Conservation (phyloP, 768 basidiomycete species). For the Leccinum obscurum region DNA sequence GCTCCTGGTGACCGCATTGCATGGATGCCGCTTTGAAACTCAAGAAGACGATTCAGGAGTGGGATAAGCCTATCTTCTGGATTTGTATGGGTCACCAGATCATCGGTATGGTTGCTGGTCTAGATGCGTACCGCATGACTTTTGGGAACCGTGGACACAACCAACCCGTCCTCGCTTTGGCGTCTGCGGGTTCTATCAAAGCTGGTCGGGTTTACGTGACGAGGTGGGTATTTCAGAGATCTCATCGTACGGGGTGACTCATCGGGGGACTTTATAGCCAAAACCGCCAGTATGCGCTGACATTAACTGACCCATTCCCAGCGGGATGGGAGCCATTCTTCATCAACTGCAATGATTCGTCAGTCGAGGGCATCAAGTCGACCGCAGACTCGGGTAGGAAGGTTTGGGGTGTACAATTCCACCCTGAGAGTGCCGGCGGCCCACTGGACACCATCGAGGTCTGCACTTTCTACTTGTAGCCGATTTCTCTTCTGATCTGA, state of each 20-base stretch:
- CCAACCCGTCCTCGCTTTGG: slow-evolving; percentile 94
- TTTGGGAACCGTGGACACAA: slow-evolving; percentile 99
- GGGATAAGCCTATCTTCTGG: slow-evolving; percentile 94
- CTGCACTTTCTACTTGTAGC: neutral
- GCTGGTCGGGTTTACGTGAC: slow-evolving; percentile 98
- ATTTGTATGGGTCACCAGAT: slow-evolving; percentile 99
- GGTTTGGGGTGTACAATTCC: slow-evolving; percentile 99
- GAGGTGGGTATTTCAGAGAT: slow-evolving; percentile 46
- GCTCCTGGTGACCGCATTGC: slow-evolving; percentile 95
- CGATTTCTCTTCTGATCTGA: neutral
- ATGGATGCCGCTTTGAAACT: slow-evolving; percentile 82
- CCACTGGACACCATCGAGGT: slow-evolving; percentile 93
- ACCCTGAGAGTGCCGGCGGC: slow-evolving; percentile 98
- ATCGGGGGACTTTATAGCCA: slow-evolving; percentile 48
- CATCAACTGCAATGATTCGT: slow-evolving; percentile 99
- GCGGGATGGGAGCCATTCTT: slow-evolving; percentile 98
- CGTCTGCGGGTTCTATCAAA: slow-evolving; percentile 90
- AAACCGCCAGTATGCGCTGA: slow-evolving; percentile 99
- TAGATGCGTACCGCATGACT: slow-evolving; percentile 97
- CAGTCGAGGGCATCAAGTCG: slow-evolving; percentile 97
- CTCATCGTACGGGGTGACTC: neutral
- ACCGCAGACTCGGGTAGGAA: slow-evolving; percentile 85
- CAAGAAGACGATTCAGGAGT: slow-evolving; percentile 79
- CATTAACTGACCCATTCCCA: slow-evolving; percentile 93
- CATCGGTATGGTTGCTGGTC: slow-evolving; percentile 94